Evolutionary conservation across 768 basidiomycete species (phyloP), one percentile per base, ranked within the genome.

Genomic region (Podaxis sp.): DNA sequence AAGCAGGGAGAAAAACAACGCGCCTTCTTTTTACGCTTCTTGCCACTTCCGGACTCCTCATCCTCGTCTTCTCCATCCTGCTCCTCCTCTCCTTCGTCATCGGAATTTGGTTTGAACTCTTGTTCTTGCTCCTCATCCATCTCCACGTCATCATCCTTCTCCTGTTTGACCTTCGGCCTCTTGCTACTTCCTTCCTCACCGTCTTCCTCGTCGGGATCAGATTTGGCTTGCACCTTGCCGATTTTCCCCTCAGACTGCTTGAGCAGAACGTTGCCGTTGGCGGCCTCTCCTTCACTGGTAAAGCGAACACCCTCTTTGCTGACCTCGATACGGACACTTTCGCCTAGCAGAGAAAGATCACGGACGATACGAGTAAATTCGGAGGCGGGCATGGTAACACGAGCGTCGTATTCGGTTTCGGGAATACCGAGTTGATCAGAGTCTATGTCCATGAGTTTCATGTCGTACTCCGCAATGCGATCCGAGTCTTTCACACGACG

Each of bases 381-480:
- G 38, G 80, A 63, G 0, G 95, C 85, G 7, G 91, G 84, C 86
- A 99, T 88, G 20, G 88, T 88, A 53, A 99, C 88, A 60, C 90
- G 89, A 2, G 94, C 93, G 69, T 99, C 96, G 75, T 99, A 99
- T 55, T 96, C 91, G 2, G 97, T 99, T 66, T 98, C 96, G 15
- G 97, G 97, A 70, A 99, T 99, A 53, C 90, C 90, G 56, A 99
- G 89, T 50, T 87, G 88, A 76, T 99, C 97, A 24, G 93, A 81
- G 74, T 99, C 96, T 71, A 99, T 99, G 70, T 99, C 96, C 96
- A 99, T 98, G 58, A 99, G 87, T 75, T 99, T 99, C 90, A 99
- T 93, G 69, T 97, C 95, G 77, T 99, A 99, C 73, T 98, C 94
- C 26, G 95, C 95, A 58, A 99, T 89, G 65, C 97, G 88, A 74